Base-by-base conservation (phyloP, 169 alveolate genomes). In the Plasmodium coatneyi region DNA sequence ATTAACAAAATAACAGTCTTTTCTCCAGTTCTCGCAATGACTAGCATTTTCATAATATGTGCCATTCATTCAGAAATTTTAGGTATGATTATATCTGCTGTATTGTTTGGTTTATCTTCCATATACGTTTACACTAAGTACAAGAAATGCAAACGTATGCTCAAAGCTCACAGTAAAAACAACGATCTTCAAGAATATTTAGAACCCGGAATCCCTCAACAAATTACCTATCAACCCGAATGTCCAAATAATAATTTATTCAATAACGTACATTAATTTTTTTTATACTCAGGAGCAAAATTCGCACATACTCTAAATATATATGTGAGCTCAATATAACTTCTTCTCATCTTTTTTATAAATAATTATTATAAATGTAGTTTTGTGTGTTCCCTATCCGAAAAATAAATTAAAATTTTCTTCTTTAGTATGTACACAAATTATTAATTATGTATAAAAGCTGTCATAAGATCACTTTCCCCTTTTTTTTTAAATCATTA, bases 91-190 rank as follows among this genome's bases (percentile, higher is more conserved):
- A 9, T 34, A 78, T 78, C 83, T 7, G 34, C 60, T 1, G 10
- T 78, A 30, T 10, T 28, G 0, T 1, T 39, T 78, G 71, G 1
- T 78, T 16, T 78, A 78, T 28, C 83, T 6, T 3, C 14, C 19
- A 34, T 34, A 19, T 78, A 78, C 52, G 83, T 78, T n/a, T 39
- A 14, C 43, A n/a, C 1, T 28, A 78, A 78, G 28, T 41, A 78
- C 41, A 78, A 4, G 28, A 78, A 78, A 78, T 78, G 83, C 43
- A 78, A 34, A 78, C 71, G 32, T 36, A 34, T 78, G 83, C n/a
- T 22, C 52, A 78, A 78, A 78, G 66, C 39, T 16, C 39, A 78
- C 43, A 34, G 83, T 39, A 78, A 78, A 78, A 39, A 22, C 9
- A 78, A 78, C 54, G 60, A 78, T 78, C 43, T 78, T 78, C 25